A percentile compares a stretch with the other conserved stretches of the same genome.
Evolutionary conservation across 441 rosid species (phyloP).

Genomic region (Daphne laureola): DNA sequence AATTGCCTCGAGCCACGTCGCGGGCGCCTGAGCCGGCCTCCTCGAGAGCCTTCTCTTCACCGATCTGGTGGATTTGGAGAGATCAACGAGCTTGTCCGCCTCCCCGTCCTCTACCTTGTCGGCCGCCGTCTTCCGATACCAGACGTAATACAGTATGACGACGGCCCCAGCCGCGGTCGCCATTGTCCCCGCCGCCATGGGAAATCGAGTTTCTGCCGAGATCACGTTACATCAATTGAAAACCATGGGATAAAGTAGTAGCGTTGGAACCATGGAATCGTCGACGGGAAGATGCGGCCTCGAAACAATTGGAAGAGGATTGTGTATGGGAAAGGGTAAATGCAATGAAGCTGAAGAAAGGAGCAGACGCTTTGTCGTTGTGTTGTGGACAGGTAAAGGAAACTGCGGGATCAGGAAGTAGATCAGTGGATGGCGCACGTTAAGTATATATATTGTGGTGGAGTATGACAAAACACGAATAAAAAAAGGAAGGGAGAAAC

Average conservation of each 20-base stretch:
- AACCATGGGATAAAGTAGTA: background rate
- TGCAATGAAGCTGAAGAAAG: background rate
- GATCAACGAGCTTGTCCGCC: slow-evolving; percentile 31
- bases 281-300: background rate
- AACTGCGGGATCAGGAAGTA: background rate
- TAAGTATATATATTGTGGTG: too few relatives aligned
- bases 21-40: slow-evolving; percentile 87
- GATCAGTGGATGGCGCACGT: background rate
- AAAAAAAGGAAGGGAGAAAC: too few relatives aligned
- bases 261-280: background rate
- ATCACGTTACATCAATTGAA: background rate
- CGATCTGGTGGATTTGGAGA: slow-evolving; percentile 55
- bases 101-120: slow-evolving; percentile 26
- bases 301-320: background rate
- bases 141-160: slow-evolving; percentile 49
- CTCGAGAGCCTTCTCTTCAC: slow-evolving; percentile 56
- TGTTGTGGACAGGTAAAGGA: background rate
- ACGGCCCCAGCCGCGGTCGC: slow-evolving; percentile 86
- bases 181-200: slow-evolving; percentile 83
- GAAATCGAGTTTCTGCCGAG: slow-evolving; percentile 3
- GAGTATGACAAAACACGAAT: too few relatives aligned
- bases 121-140: slow-evolving; percentile 44
- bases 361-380: too few relatives aligned
- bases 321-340: background rate
- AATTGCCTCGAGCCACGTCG: slow-evolving; percentile 82